Conservation (phyloP, 176 grass and related monocot genomes). For the Chloris gayana region DNA sequence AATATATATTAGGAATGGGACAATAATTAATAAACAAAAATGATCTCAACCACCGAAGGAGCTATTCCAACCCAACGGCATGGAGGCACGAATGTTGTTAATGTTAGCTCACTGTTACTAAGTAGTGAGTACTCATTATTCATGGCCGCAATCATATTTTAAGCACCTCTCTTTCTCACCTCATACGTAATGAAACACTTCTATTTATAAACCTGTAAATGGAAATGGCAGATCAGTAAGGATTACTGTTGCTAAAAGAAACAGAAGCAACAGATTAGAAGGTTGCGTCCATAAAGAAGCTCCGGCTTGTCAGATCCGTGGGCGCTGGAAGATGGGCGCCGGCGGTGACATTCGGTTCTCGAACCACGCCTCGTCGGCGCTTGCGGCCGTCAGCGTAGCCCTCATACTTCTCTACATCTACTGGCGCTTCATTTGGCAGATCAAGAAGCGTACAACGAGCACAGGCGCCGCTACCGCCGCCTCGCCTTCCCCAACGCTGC, state of each 20-base stretch:
- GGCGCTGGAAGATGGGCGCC: not conserved
- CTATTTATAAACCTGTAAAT: not conserved
- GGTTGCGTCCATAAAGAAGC: not conserved
- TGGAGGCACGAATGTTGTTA: not conserved
- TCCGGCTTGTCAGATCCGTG: not conserved
- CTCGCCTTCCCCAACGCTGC: not conserved
- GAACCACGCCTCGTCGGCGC: not conserved
- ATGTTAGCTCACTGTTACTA: not conserved
- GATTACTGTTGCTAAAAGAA: not conserved
- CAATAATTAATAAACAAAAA: not conserved
- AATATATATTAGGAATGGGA: not conserved
- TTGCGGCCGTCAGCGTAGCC: constrained; percentile 32
- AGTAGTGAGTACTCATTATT: not conserved
- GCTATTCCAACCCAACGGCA: not conserved
- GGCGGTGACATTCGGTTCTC: not conserved
- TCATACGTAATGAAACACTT: not conserved
- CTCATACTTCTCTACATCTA: constrained; percentile 39
- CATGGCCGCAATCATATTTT: not conserved
- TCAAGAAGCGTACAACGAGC: not conserved
- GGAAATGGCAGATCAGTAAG: not conserved
- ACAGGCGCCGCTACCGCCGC: not conserved
- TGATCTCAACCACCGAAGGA: not conserved
- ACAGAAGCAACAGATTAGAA: not conserved
- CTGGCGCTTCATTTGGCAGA: constrained; percentile 37
- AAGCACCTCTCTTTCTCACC: not conserved